Evolutionary conservation across 176 grass and related monocot species (phyloP).

Genomic region (Dactylis glomerata): DNA sequence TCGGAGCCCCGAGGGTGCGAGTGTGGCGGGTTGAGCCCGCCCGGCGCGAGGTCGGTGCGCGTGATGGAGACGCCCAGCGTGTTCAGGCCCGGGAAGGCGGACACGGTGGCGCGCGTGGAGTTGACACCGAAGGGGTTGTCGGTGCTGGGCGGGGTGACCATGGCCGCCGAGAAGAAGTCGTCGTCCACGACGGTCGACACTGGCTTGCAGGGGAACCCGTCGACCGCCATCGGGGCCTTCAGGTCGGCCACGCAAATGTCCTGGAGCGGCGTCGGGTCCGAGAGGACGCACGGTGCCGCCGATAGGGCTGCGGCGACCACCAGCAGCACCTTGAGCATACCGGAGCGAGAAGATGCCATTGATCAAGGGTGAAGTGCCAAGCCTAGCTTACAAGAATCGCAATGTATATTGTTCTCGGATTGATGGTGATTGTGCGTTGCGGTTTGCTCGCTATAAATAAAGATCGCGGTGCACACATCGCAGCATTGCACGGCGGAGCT

Average conservation of each 20-base stretch:
- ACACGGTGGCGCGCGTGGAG: constrained; percentile 42
- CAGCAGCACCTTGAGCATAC: not conserved
- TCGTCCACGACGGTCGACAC: not conserved
- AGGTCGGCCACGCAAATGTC: constrained; percentile 57
- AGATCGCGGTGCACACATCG: not conserved
- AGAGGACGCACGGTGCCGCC: not conserved
- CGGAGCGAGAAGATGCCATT: not conserved
- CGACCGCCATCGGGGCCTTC: not conserved
- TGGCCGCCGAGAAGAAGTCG: constrained; percentile 53
- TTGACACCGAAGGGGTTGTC: constrained; percentile 55
- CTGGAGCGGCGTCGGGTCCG: constrained; percentile 46
- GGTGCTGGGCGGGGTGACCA: constrained; percentile 22
- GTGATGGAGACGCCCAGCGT: constrained; percentile 67
- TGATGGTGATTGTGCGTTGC: not conserved
- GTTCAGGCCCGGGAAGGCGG: constrained; percentile 49
- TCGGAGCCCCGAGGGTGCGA: constrained; percentile 65
- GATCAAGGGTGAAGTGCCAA: not conserved
- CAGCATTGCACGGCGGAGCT: not conserved
- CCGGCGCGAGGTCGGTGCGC: constrained; percentile 46
- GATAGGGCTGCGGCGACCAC: not conserved
- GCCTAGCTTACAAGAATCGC: not conserved
- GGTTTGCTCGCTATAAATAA: not conserved
- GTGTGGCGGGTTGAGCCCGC: constrained; percentile 64
- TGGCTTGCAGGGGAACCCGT: constrained; percentile 58
- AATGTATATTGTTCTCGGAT: not conserved